Percentiles rank a stretch among this genome's conserved stretches.
Evolutionary conservation across 2,329 filamentous ascomycete genomes (phyloP).

Genomic region (Helminthosporium solani): DNA sequence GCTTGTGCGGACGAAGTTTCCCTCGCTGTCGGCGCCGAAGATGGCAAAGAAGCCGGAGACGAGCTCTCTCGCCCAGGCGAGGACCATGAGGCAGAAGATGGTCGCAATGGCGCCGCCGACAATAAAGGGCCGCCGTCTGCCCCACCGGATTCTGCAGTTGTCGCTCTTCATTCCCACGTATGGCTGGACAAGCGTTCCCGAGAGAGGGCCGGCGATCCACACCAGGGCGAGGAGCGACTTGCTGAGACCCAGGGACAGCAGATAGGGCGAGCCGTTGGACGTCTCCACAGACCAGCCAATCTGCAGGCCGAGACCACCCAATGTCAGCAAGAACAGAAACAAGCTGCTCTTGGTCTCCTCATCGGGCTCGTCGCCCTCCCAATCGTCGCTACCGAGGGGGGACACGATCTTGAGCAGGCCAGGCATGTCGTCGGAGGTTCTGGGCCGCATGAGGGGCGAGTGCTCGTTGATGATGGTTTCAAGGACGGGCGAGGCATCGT

Average conservation of each 20-base stretch:
- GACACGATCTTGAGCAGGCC: conserved; percentile 36
- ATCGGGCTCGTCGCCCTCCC: conserved; percentile 47
- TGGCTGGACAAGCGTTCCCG: conserved; percentile 55
- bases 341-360: conserved; percentile 75
- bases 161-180: conserved; percentile 57
- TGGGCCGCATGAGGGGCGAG: conserved; percentile 36
- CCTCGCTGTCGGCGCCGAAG: conserved; percentile 70
- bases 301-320: conserved; percentile 84
- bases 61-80: conserved; percentile 54
- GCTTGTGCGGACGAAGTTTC: conserved; percentile 61
- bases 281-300: conserved; percentile 95
- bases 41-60: conserved; percentile 66
- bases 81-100: conserved; percentile 50
- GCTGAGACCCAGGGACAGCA: conserved; percentile 54
- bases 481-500: conserved; percentile 22
- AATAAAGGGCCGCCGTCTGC: conserved; percentile 56
- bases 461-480: conserved; percentile 36
- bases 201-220: conserved; percentile 59
- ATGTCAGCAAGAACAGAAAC: conserved; percentile 83
- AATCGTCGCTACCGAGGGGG: conserved; percentile 39
- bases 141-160: conserved; percentile 50
- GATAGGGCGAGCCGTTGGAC: conserved; percentile 77
- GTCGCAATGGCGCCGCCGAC: conserved; percentile 52
- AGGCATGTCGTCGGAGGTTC: conserved; percentile 33
- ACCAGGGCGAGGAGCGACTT: conserved; percentile 55